Evolutionary conservation across 768 basidiomycete genomes (phyloP), one percentile per base, ranked within the genome.

Genomic region (Termitomyces sp.): DNA sequence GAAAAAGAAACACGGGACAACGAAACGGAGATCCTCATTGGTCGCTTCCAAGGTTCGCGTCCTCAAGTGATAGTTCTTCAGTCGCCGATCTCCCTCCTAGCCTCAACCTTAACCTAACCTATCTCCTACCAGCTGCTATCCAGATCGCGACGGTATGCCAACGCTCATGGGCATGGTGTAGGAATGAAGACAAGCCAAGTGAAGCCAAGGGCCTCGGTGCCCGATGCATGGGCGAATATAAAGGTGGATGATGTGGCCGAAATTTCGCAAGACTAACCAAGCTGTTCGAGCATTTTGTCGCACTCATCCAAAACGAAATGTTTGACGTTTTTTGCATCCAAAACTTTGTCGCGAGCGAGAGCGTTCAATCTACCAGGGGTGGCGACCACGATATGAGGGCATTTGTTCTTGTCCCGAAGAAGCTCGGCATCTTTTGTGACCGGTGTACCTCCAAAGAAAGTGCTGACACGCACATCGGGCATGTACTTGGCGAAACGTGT

Each of bases 211-310:
- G 61, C 49, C 40, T 40, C 51, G 23, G 42, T 69, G 72, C 71
- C 65, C 65, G 71, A 68, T 67, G 71, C 62, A 72, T 67, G 63
- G 75, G 77, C 72, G 75, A 76, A 79, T 75, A 77, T 67, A 76
- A 81, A 79, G 66, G 76, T 66, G 71, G 70, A 75, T 72, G 73
- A 71, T 69, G 73, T 70, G 74, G 60, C 82, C 82, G 82, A 87
- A 87, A 84, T 78, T 57, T 79, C 82, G 86, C 80, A 86, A 74
- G 84, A 99, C 97, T 98, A 92, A 99, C 97, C 97, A 79, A 99
- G 94, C 85, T 94, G 91, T 84, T 99, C 97, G 71, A 99, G 89
- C 94, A 99, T 98, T 85, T 99, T 99, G 83, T 99, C 97, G 83
- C 97, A 99, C 79, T 99, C 97, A 83, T 99, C 97, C 72, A 99